Evolutionary conservation across 371 early-diverging fungal species (phyloP).

Genomic region (Rhizopus sp.): DNA sequence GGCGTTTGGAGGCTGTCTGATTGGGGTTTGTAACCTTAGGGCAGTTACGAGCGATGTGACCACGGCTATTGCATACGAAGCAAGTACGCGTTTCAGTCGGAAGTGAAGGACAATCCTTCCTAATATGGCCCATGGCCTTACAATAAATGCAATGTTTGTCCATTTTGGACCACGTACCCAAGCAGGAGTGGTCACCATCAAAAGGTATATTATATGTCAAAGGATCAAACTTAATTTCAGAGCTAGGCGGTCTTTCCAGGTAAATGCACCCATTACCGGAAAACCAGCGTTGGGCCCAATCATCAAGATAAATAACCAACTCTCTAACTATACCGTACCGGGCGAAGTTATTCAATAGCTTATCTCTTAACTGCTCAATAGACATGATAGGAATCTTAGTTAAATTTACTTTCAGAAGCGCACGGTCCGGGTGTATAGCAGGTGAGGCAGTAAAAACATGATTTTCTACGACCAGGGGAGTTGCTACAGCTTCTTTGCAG

Average conservation of each 20-base stretch:
- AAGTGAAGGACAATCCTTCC: too few relatives aligned
- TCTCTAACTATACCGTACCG: background rate
- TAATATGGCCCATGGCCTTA: constrained; percentile 6
- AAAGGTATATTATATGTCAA: background rate
- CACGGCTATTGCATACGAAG: background rate
- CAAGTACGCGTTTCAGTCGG: background rate
- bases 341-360: background rate
- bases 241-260: background rate
- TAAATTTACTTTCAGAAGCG: background rate
- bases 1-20: too few relatives aligned
- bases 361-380: background rate
- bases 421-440: too few relatives aligned
- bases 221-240: background rate
- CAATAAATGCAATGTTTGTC: background rate
- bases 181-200: background rate
- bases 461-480: too few relatives aligned
- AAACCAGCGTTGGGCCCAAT: too few relatives aligned
- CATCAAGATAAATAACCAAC: background rate
- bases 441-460: too few relatives aligned
- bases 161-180: background rate
- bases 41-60: constrained; percentile 3
- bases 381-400: background rate
- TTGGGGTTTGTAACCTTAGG: too few relatives aligned
- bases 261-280: too few relatives aligned
- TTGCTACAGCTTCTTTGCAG: too few relatives aligned